phyloP scores from a whole-genome alignment of 441 rosid genomes.

The Croton setiger region DNA sequence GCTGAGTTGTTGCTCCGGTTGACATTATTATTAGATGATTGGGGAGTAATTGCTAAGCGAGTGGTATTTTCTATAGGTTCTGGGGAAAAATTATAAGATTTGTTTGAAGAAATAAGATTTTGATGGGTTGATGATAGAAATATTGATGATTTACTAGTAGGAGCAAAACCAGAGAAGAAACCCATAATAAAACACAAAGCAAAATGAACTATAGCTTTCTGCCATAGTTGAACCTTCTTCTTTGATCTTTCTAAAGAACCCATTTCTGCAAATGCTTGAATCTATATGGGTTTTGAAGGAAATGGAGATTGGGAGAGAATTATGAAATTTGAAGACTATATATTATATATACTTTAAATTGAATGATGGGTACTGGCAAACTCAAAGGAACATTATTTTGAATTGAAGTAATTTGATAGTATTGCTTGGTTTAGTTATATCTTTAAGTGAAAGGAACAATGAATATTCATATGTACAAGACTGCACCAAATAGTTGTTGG shows the following conservation, averaged over 20 bases:
- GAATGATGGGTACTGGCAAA: conserved; percentile 34
- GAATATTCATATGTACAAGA: not conserved
- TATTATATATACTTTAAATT: too few species aligned
- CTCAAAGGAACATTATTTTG: conserved; percentile 12
- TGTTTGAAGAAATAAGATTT: conserved; percentile 21
- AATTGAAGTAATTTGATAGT: conserved; percentile 7
- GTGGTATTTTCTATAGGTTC: conserved; percentile 30
- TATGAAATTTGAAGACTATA: not conserved
- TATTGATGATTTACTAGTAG: conserved; percentile 44
- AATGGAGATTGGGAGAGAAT: not conserved
- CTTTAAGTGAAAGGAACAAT: conserved; percentile 49
- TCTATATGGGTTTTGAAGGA: conserved; percentile 1
- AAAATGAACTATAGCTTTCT: conserved; percentile 78
- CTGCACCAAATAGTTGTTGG: conserved; percentile 57
- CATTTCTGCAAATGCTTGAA: conserved; percentile 22
- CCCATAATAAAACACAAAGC: conserved; percentile 87
- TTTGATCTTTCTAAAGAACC: conserved; percentile 71
- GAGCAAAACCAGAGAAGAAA: conserved; percentile 85
- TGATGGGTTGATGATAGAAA: conserved; percentile 35
- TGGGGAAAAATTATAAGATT: conserved; percentile 31
- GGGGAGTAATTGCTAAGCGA: conserved; percentile 16
- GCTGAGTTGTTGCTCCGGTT: conserved; percentile 26
- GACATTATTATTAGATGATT: not conserved
- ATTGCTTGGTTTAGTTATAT: conserved; percentile 35
- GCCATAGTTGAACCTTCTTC: conserved; percentile 80